phyloP scores from a whole-genome alignment of 768 basidiomycete genomes.

The Tylopilus cervinicoccineus region DNA sequence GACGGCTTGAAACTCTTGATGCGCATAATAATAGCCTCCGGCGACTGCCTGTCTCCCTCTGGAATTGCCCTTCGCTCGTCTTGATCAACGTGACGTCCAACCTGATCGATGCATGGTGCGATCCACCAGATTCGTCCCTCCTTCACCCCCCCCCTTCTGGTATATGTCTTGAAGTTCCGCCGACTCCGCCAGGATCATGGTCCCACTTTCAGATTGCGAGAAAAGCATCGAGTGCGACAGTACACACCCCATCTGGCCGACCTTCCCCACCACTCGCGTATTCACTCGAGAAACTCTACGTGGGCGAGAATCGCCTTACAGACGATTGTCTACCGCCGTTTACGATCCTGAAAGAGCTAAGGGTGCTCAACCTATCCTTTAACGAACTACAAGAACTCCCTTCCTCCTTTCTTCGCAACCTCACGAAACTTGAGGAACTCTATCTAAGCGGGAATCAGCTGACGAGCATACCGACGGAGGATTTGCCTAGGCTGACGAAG shows the following conservation, averaged over 20 bases:
- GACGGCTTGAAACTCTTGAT: slow-evolving; percentile 72
- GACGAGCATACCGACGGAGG: slow-evolving; percentile 85
- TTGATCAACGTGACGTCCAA: slow-evolving; percentile 89
- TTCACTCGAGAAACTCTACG: slow-evolving; percentile 73
- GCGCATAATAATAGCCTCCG: slow-evolving; percentile 89
- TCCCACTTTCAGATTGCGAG: slow-evolving; percentile 23
- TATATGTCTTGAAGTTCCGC: slow-evolving; percentile 20
- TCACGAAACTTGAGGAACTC: slow-evolving; percentile 72
- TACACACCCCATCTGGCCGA: slow-evolving; percentile 28
- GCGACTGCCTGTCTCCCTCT: slow-evolving; percentile 70
- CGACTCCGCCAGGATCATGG: slow-evolving; percentile 9
- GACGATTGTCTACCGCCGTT: slow-evolving; percentile 77
- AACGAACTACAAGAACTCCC: slow-evolving; percentile 93
- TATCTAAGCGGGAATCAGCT: slow-evolving; percentile 96
- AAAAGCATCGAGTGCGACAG: slow-evolving; percentile 33
- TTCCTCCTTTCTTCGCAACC: slow-evolving; percentile 64
- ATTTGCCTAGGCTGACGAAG: slow-evolving; percentile 65
- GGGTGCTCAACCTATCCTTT: slow-evolving; percentile 87
- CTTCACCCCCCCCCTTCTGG: slow-evolving; percentile 21
- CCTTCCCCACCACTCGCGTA: slow-evolving; percentile 57
- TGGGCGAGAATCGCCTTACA: slow-evolving; percentile 85
- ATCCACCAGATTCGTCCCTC: slow-evolving; percentile 45
- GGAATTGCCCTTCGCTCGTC: slow-evolving; percentile 74
- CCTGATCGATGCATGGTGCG: slow-evolving; percentile 66
- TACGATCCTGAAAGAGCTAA: slow-evolving; percentile 71